Evolutionary conservation across 306 rosid genomes (phyloP), one percentile per base, ranked within the genome.

Genomic region (Gynostemma pentaphyllum): DNA sequence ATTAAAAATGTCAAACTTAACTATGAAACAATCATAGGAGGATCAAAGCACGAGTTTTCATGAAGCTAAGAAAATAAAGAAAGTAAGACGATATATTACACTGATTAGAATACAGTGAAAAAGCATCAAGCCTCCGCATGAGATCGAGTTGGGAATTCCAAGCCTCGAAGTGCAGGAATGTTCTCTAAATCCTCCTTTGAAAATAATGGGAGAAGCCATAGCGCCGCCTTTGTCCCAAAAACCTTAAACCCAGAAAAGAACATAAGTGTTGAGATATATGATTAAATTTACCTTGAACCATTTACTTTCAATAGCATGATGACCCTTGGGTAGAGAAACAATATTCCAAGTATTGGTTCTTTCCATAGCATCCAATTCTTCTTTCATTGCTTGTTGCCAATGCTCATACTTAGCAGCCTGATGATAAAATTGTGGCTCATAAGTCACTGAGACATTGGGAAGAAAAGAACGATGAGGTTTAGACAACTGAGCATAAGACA

Each of bases 171-270:
- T 41, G 96, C 86, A 60, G 95, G 80, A 68, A 82, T 67, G 74
- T 74, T 82, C 67, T 83, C 92, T 67, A 87, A 57, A 78, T 91
- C 96, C 64, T 87, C 89, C 49, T 80, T 78, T 26, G 96, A 78
- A 66, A 83, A 80, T 78, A 88, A 22, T 4, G 97, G 96, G 10
- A 91, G 50, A 68, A 85, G 62, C 97, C 97, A 87, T 5, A 91
- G 78, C 53, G 81, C 69, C 88, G 86, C 88, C 80, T 88, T 91
- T 36, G 80, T 75, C 73, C 96, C 97, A 24, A 91, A 87, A 66
- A 88, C 97, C 97, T 87, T 41, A 54, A n/a, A 48, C 51, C 12
- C 40, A 45, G 53, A 29, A 24, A 34, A 68, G 54, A 62, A 57
- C 29, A 32, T 1, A 39, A 68, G 72, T 62, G n/a, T n/a, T n/a